Evolutionary conservation across 108 stramenopile genomes (phyloP).

Genomic region (Nitzschia sp.): DNA sequence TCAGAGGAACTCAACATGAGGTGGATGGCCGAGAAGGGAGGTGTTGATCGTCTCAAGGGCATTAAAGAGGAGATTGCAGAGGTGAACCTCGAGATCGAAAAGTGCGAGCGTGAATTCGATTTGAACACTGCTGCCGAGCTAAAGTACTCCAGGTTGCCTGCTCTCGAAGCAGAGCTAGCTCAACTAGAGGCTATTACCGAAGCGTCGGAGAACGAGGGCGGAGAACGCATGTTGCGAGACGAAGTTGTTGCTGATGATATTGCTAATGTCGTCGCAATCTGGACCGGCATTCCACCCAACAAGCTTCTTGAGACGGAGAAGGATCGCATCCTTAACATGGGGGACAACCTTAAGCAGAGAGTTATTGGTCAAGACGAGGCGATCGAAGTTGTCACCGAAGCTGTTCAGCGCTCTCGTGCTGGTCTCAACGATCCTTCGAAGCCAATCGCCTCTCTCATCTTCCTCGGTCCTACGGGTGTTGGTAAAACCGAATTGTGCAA

Average conservation of each 20-base stretch:
- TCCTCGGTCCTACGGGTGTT: conserved; percentile 91
- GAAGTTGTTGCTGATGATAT: conserved; percentile 96
- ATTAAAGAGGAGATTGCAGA: conserved; percentile 91
- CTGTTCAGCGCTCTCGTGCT: conserved; percentile 90
- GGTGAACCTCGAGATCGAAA: conserved; percentile 85
- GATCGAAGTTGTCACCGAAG: conserved; percentile 87
- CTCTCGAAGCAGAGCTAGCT: conserved; percentile 71
- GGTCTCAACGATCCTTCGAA: conserved; percentile 89
- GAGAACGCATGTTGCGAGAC: conserved; percentile 80
- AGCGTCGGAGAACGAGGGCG: conserved; percentile 23
- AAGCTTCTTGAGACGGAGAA: conserved; percentile 91
- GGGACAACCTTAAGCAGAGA: conserved; percentile 76
- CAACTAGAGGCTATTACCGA: conserved; percentile 45
- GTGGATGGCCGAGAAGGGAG: conserved; percentile 90
- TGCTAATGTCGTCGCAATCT: conserved; percentile 87
- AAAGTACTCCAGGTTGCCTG: conserved; percentile 88
- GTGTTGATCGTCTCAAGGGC: conserved; percentile 65
- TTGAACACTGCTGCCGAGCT: conserved; percentile 93
- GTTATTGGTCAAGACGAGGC: conserved; percentile 96
- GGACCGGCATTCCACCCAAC: conserved; percentile 92
- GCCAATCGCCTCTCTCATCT: conserved; percentile 92
- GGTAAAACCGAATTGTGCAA: conserved; percentile 93
- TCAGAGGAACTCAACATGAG: conserved; percentile 71
- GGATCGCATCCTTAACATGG: conserved; percentile 92
- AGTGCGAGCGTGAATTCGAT: conserved; percentile 93